Base-by-base conservation (phyloP, 805 yeast genomes). In the Cyberlindnera misumaiensis region DNA sequence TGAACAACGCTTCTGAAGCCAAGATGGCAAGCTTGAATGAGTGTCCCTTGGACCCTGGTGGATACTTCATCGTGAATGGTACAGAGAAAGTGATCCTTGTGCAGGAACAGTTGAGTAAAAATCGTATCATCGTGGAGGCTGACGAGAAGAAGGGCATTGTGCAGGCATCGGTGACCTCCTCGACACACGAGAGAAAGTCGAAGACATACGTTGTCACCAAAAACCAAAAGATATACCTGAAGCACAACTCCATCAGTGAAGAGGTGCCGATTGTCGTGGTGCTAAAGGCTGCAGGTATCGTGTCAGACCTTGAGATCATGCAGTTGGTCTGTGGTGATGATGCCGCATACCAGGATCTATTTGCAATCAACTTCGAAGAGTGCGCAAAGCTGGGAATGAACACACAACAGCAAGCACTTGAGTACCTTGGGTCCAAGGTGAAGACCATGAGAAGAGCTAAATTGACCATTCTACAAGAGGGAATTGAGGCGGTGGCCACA, bases 11-110 rank as follows among this genome's bases (percentile, higher is more conserved):
- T 34, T 69, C 77, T 36, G 96, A 90, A 53, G 60, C 66, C 24
- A 82, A 77, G 50, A 90, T 93, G 97, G 97, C 98, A 0, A 65
- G 65, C 18, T 68, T 84, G 49, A 81, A 85, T 51, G 98, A 93
- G 63, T 93, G 98, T 62, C 98, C 98, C 0, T 68, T 93, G 35
- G 98, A 93, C 63, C 98, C 98, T 6, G 98, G 98, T 64, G 98
- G 98, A 53, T 93, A 93, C 58, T 93, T 93, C 56, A 85, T 90
- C 56, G 97, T 90, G 35, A 90, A 90, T 58, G 98, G 98, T 60
- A 93, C 98, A 0, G 98, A 93, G 54, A 93, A 93, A 60, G 98
- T 93, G 32, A 93, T 93, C 46, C 72, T 93, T 49, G 94, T 93
- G 31, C 98, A 93, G 63, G 98, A 93, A 63, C 98, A 93, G 69